Evolutionary conservation across 2,329 filamentous ascomycete genomes (phyloP).

Genomic region (Fusarium verticillioides): DNA sequence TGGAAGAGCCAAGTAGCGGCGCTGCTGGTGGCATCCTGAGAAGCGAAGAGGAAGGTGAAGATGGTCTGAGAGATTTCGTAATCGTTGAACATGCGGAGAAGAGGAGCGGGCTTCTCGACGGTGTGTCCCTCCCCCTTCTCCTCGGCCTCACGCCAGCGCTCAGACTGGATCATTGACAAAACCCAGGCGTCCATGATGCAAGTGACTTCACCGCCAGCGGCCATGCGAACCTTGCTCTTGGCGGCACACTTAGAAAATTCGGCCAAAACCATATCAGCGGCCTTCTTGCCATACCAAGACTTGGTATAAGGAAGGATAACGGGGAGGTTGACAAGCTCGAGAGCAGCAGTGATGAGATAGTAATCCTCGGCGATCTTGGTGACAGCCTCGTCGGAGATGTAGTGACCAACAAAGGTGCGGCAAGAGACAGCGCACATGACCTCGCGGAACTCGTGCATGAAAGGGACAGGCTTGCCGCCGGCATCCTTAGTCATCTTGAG

Average conservation of each 20-base stretch:
- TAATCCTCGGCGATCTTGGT: conserved; percentile 97
- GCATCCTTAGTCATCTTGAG: conserved; percentile 78
- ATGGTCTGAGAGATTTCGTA: conserved; percentile 92
- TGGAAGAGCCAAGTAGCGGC: conserved; percentile 97
- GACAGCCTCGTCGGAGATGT: conserved; percentile 88
- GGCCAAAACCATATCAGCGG: conserved; percentile 87
- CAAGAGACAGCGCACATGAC: conserved; percentile 94
- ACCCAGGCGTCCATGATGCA: conserved; percentile 98
- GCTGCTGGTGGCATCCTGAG: conserved; percentile 95
- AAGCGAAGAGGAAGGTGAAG: conserved; percentile 97
- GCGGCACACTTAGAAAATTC: conserved; percentile 93
- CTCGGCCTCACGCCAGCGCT: conserved; percentile 81
- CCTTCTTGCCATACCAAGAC: conserved; percentile 97
- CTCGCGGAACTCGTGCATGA: conserved; percentile 93
- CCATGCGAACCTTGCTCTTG: conserved; percentile 93
- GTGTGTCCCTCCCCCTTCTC: conserved; percentile 77
- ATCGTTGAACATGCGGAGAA: conserved; percentile 89
- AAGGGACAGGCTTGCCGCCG: conserved; percentile 79
- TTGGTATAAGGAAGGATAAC: conserved; percentile 95
- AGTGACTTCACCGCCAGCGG: conserved; percentile 82
- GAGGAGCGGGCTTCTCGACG: conserved; percentile 81
- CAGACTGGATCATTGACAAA: conserved; percentile 85
- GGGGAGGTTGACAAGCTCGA: conserved; percentile 98
- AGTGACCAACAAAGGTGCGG: conserved; percentile 96
- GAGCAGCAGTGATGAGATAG: conserved; percentile 93